Evolutionary conservation across 2,329 filamentous ascomycete species (phyloP).

Genomic region (Fusarium setosum): DNA sequence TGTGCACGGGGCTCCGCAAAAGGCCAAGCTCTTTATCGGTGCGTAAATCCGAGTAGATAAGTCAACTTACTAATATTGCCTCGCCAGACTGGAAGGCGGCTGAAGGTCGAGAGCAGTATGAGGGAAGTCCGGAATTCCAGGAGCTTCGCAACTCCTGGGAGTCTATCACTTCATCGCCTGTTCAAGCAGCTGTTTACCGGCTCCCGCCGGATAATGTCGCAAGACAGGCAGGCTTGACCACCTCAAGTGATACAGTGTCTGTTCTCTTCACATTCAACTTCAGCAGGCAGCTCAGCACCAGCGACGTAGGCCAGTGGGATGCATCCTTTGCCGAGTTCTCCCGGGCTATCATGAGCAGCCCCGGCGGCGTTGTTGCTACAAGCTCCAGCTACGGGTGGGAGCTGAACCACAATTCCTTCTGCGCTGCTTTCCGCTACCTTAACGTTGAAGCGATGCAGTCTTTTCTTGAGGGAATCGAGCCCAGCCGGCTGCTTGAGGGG

Average conservation of each 20-base stretch:
- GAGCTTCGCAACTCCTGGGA: background rate
- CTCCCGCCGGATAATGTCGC: background rate
- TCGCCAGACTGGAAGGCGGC: slow-evolving; percentile 12
- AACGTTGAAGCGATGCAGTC: background rate
- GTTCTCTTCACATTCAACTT: slow-evolving; percentile 7
- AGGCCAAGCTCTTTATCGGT: slow-evolving; percentile 21
- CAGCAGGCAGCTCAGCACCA: background rate
- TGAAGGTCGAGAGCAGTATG: background rate
- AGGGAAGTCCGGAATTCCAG: background rate
- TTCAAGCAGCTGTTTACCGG: background rate
- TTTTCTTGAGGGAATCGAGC: background rate
- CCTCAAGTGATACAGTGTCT: background rate
- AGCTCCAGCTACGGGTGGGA: slow-evolving; percentile 2
- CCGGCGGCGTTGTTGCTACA: slow-evolving; percentile 2
- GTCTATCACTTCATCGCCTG: background rate
- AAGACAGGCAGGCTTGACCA: background rate
- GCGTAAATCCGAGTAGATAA: background rate
- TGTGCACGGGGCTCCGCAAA: background rate
- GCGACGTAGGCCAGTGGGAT: background rate
- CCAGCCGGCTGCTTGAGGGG: background rate
- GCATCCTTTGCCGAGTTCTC: background rate
- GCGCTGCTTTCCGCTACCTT: slow-evolving; percentile 1
- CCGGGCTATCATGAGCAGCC: background rate
- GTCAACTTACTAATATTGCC: background rate
- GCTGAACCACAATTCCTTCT: background rate